These are phyloP conservation scores for Lactifluus volemus DNA, from an alignment of 768 basidiomycete species.

Conservation along the genomic window DNA sequence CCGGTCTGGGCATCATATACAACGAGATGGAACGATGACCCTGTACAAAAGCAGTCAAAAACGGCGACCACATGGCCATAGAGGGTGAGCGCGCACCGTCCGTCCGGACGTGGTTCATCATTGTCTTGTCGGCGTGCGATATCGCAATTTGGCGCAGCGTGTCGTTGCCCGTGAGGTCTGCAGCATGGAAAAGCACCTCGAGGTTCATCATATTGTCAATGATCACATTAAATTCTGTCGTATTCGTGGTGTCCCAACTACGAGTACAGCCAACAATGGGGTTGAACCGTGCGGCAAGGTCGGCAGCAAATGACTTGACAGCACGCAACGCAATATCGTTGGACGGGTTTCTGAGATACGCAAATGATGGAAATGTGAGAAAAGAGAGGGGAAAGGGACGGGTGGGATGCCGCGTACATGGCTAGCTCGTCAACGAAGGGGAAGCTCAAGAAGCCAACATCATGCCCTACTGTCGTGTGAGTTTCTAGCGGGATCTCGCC, in stretches of 20 bases:
- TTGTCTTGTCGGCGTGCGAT: slow-evolving; percentile 57
- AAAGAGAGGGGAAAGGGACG: no score
- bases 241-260: slow-evolving; percentile 56
- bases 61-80: not conserved
- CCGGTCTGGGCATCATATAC: slow-evolving; percentile 63
- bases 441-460: slow-evolving; percentile 64
- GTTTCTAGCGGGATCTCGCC: slow-evolving; percentile 43
- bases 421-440: slow-evolving; percentile 55
- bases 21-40: slow-evolving; percentile 43
- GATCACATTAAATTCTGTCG: slow-evolving; percentile 58
- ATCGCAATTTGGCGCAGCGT: slow-evolving; percentile 53
- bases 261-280: slow-evolving; percentile 56
- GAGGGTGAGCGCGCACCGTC: slow-evolving; percentile 38
- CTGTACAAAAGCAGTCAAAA: slow-evolving; percentile 13
- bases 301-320: slow-evolving; percentile 47
- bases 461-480: slow-evolving; percentile 47
- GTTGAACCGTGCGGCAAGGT: slow-evolving; percentile 50
- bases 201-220: slow-evolving; percentile 81
- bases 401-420: slow-evolving; percentile 35
- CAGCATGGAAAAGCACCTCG: slow-evolving; percentile 31
- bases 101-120: slow-evolving; percentile 53
- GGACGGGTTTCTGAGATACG: slow-evolving; percentile 38
- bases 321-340: slow-evolving; percentile 49
- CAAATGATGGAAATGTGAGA: not conserved
- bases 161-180: slow-evolving; percentile 48